phyloP scores from a whole-genome alignment of 2,329 filamentous ascomycete genomes.

The Talaromyces sp. region DNA sequence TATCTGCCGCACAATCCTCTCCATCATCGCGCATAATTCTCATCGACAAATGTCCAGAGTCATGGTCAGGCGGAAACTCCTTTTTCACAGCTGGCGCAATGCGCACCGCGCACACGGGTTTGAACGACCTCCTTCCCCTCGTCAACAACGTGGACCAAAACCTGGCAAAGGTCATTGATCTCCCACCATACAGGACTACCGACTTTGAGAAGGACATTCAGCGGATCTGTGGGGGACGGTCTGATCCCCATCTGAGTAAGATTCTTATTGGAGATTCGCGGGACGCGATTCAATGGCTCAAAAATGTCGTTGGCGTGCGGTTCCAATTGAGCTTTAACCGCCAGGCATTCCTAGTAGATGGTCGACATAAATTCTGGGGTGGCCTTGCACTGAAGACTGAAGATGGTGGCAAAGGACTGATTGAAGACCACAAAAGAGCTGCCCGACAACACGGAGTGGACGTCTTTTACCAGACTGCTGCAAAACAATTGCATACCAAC shows the following conservation, averaged over 20 bases:
- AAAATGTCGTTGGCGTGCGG: constrained; percentile 43
- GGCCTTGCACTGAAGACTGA: constrained; percentile 55
- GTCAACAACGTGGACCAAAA: constrained; percentile 53
- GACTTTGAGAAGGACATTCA: constrained; percentile 54
- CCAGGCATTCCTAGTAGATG: constrained; percentile 60
- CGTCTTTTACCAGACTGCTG: constrained; percentile 43
- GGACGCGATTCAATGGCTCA: constrained; percentile 51
- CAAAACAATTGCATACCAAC: constrained; percentile 23
- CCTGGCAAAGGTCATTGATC: constrained; percentile 48
- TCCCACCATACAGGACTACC: constrained; percentile 49
- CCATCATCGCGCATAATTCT: constrained; percentile 45
- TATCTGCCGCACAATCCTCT: constrained; percentile 47
- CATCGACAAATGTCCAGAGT: constrained; percentile 54
- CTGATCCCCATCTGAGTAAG: constrained; percentile 44
- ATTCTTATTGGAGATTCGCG: constrained; percentile 49
- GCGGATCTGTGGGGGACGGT: constrained; percentile 51
- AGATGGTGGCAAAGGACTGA: constrained; percentile 55
- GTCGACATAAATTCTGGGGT: constrained; percentile 60
- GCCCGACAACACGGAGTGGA: constrained; percentile 40
- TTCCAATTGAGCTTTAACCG: constrained; percentile 60
- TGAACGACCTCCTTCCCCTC: constrained; percentile 53
- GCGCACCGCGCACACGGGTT: constrained; percentile 51
- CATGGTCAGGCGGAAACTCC: constrained; percentile 58
- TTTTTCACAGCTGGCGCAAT: constrained; percentile 63
- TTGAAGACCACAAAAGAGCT: constrained; percentile 43